Evolutionary conservation across 108 stramenopile species (phyloP).

Genomic region (Epithemia pelagica): DNA sequence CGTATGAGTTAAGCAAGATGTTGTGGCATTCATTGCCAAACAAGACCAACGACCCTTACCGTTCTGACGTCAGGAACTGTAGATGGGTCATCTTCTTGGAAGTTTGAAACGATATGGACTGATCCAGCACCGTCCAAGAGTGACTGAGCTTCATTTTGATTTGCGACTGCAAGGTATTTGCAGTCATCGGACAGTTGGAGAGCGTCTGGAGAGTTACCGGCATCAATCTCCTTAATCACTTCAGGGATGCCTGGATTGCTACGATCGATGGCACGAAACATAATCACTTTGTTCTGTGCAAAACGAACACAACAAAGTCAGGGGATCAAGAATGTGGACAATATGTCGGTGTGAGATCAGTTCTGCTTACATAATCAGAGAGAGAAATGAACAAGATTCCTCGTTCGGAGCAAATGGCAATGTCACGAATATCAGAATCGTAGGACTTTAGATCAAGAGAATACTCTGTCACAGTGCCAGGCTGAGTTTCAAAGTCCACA

Average conservation of each 20-base stretch:
- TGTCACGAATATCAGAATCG: slow-evolving; percentile 12
- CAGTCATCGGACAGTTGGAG: slow-evolving; percentile 22
- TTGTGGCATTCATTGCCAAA: no score
- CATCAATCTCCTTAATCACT: slow-evolving; percentile 11
- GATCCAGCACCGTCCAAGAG: slow-evolving; percentile 11
- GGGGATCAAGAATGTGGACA: no score
- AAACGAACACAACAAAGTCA: no score
- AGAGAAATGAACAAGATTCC: slow-evolving; percentile 22
- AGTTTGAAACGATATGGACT: slow-evolving; percentile 17
- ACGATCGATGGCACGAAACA: slow-evolving; percentile 21
- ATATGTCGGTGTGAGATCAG: no score
- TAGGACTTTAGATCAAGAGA: slow-evolving; percentile 8
- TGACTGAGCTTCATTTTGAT: slow-evolving; percentile 36
- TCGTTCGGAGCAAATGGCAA: slow-evolving; percentile 22
- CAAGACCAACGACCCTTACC: background rate
- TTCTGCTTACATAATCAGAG: slow-evolving; percentile 8
- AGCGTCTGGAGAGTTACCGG: slow-evolving; percentile 30
- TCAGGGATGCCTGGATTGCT: background rate
- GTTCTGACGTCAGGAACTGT: background rate
- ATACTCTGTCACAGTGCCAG: slow-evolving; percentile 10
- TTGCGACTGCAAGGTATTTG: slow-evolving; percentile 37
- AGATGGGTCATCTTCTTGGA: background rate
- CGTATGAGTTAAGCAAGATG: no score
- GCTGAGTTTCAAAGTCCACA: slow-evolving; percentile 28
- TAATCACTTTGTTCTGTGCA: slow-evolving; percentile 17